A percentile compares a stretch with the other conserved stretches of the same genome.
Evolutionary conservation across 108 stramenopile genomes (phyloP).

Genomic region (Nannochloropsis granulata): DNA sequence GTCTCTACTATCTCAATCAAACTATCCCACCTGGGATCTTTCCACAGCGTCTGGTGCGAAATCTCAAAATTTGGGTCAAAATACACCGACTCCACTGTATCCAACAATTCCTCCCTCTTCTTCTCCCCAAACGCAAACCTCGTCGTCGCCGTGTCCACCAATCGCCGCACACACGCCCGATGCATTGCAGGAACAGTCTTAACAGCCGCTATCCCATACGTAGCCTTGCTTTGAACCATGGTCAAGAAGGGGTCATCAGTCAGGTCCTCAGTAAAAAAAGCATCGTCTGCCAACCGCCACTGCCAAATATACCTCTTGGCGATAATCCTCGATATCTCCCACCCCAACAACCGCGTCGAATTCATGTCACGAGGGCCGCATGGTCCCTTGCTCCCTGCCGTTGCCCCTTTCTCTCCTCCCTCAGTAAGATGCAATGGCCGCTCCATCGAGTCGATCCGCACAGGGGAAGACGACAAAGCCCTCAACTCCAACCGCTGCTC

Average conservation of each 20-base stretch:
- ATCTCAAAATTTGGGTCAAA: not conserved
- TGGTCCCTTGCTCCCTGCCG: not conserved
- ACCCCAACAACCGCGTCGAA: not conserved
- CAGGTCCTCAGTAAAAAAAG: not conserved
- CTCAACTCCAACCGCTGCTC: not conserved
- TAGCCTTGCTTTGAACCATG: not conserved
- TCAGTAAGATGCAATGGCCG: not conserved
- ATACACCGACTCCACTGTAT: not conserved
- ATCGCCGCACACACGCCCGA: not conserved
- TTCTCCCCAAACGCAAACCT: not conserved
- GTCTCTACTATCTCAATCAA: not conserved
- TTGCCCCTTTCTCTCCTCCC: not conserved
- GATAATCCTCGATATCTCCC: not conserved
- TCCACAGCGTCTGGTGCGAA: not conserved
- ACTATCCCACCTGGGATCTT: not conserved
- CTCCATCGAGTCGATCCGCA: not conserved
- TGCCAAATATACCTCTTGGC: not conserved
- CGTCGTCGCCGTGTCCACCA: not conserved
- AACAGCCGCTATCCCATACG: not conserved
- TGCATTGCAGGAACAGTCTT: not conserved
- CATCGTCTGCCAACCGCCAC: not conserved
- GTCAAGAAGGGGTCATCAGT: not conserved
- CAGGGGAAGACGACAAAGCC: not conserved
- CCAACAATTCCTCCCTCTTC: not conserved
- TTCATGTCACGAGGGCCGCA: not conserved